Evolutionary conservation across 352 stramenopile species (phyloP), one percentile per base, ranked within the genome.

Genomic region (Thraustotheca clavata): DNA sequence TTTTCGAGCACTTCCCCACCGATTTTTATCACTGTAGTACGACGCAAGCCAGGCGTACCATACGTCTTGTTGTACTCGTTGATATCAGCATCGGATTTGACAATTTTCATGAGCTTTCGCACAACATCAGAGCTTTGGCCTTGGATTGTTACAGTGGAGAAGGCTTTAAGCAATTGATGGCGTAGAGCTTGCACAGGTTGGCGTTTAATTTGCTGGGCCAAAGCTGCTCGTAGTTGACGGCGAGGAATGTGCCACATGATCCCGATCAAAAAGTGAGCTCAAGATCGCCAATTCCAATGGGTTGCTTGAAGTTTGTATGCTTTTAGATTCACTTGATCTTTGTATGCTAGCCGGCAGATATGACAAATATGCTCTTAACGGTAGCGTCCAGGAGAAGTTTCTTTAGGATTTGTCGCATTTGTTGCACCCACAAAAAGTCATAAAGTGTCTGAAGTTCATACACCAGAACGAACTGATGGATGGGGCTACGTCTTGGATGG

Each of bases 21-120:
- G 50, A 95, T 91, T 70, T 96, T 96, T 63, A 96, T 93, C 8
- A 96, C 86, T 0, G 84, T 89, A 47, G 80, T 89, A 67, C 78
- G 84, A 62, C 74, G 78, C 35, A 76, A 75, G 54, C 80, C 82
- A 1, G 84, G 82, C 27, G 76, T 88, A 46, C 82, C 75, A 67
- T 93, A 93, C 63, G 88, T 71, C 60, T 76, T 70, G 49, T 81
- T 66, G 69, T 89, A 91, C 70, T 91, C 81, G 20, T 80, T 62
- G 18, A 91, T 73, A 46, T 86, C 80, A 11, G 49, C 59, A 43
- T 85, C 76, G 6, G 79, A 73, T 35, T 70, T 72, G 39, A 93
- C 68, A 68, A 87, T 83, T 57, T 77, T 47, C 39, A 85, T 70
- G 39, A 87, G 68, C 27, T 77, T 70, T 62, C 75, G 86, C 36